These are phyloP conservation scores for Glutinoglossum americanum DNA, from an alignment of 495 filamentous ascomycete genomes.

Conservation along the genomic window DNA sequence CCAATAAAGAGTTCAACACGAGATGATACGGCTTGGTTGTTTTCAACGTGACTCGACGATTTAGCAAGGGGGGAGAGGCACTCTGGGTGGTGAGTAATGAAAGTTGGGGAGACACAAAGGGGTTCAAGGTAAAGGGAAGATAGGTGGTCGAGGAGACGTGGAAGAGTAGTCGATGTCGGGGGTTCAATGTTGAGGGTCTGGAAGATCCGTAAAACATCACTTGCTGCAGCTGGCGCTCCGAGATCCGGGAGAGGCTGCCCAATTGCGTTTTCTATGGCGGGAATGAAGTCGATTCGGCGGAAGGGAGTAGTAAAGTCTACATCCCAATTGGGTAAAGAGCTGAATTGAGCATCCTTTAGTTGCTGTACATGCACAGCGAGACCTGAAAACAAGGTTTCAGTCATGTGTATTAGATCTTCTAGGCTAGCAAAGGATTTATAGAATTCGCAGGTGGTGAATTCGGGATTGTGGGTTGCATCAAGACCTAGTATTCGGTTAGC, in stretches of 20 bases:
- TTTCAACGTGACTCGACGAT: conserved; percentile 41
- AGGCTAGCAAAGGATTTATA: conserved; percentile 72
- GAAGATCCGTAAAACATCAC: conserved; percentile 36
- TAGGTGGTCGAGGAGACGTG: conserved; percentile 72
- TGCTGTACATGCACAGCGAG: conserved; percentile 29
- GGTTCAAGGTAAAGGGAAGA: conserved; percentile 55
- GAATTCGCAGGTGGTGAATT: conserved; percentile 95
- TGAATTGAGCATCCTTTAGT: conserved; percentile 25
- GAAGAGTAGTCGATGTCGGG: conserved; percentile 37
- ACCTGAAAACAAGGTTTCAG: conserved; percentile 41
- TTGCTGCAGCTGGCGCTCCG: conserved; percentile 25
- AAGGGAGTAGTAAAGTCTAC: conserved; percentile 39
- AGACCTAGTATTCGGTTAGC: conserved; percentile 26
- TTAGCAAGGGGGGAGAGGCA: conserved; percentile 85
- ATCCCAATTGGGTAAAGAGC: conserved; percentile 27
- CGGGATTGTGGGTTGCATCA: conserved; percentile 84
- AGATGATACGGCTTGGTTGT: conserved; percentile 48
- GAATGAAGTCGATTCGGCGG: conserved; percentile 57
- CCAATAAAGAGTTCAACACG: conserved; percentile 76
- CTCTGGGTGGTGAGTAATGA: conserved; percentile 79
- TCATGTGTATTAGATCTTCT: conserved; percentile 49
- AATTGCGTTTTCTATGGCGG: conserved; percentile 46
- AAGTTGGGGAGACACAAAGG: conserved; percentile 48
- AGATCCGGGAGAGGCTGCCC: conserved; percentile 49
- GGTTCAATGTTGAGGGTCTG: conserved; percentile 25